Percentiles rank a stretch among this genome's conserved stretches.
These are phyloP conservation scores for Aspergillus nidulans DNA, from an alignment of 495 filamentous ascomycete genomes.

Conservation along the genomic window DNA sequence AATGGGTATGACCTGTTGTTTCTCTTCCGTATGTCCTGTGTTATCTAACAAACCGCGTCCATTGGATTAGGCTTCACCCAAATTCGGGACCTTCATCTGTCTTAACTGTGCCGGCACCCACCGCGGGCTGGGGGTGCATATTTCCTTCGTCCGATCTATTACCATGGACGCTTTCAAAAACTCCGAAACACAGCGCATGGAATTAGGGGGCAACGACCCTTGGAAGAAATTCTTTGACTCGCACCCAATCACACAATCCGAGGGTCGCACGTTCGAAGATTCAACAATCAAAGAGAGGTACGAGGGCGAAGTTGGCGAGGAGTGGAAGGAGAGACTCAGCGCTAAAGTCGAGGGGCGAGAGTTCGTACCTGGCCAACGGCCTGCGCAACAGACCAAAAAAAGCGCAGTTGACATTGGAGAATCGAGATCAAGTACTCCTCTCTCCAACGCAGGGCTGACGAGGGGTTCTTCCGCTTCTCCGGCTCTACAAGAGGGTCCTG, in stretches of 20 bases:
- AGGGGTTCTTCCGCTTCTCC: conserved; percentile 31
- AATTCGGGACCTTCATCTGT: conserved; percentile 91
- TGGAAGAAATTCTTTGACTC: conserved; percentile 80
- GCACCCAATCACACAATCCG: conserved; percentile 58
- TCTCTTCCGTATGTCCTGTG: neutral
- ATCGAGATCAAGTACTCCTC: conserved; percentile 33
- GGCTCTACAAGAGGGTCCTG: conserved; percentile 10
- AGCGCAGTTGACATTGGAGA: conserved; percentile 10
- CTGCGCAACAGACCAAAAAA: conserved; percentile 31
- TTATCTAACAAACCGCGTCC: neutral
- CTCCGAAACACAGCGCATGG: conserved; percentile 80
- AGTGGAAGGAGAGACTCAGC: conserved; percentile 87
- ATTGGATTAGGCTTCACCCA: conserved; percentile 54
- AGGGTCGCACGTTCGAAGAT: conserved; percentile 63
- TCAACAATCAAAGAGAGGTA: conserved; percentile 78
- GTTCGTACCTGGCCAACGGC: conserved; percentile 64
- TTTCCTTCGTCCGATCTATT: conserved; percentile 93
- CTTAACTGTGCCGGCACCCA: conserved; percentile 93
- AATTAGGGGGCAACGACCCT: conserved; percentile 76
- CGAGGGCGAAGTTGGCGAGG: conserved; percentile 80
- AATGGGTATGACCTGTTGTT: conserved; percentile 60
- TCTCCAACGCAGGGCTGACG: conserved; percentile 17
- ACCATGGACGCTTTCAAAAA: conserved; percentile 98
- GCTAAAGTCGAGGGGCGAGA: conserved; percentile 81
- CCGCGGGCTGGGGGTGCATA: conserved; percentile 91